A percentile compares a stretch with the other conserved stretches of the same genome.
Evolutionary conservation across 768 basidiomycete species (phyloP).

Genomic region (Naganishia randhawae): DNA sequence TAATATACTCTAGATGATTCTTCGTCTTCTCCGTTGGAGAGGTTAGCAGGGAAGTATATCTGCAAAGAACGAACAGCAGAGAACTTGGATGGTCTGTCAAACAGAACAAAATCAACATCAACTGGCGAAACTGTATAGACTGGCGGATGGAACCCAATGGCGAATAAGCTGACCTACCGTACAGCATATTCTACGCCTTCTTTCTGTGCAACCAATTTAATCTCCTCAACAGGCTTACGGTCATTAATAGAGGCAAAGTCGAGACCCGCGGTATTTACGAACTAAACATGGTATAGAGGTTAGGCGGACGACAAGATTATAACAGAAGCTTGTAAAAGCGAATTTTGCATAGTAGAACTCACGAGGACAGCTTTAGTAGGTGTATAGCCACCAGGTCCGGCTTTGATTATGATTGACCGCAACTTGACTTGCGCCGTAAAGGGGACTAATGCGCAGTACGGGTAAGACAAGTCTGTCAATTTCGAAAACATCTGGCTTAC

Average conservation of each 20-base stretch:
- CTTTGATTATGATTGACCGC: constrained; percentile 73
- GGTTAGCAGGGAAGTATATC: constrained; percentile 67
- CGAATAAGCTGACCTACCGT: constrained; percentile 57
- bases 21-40: constrained; percentile 64
- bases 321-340: no score
- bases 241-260: constrained; percentile 74
- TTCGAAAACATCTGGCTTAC: constrained; percentile 34
- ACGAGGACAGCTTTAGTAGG: constrained; percentile 71
- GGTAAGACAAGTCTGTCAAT: neutral
- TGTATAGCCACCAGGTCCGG: constrained; percentile 75
- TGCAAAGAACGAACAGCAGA: constrained; percentile 75
- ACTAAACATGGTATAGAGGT: constrained; percentile 55
- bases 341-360: constrained; percentile 37
- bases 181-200: constrained; percentile 82
- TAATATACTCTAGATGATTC: constrained; percentile 75
- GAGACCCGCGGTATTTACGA: constrained; percentile 67
- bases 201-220: constrained; percentile 64
- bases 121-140: no score
- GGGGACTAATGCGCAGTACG: constrained; percentile 55
- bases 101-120: neutral
- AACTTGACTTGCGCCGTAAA: constrained; percentile 84
- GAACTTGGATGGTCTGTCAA: constrained; percentile 76
- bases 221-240: constrained; percentile 65
- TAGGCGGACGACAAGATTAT: neutral
- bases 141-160: neutral